These are phyloP conservation scores for Phytophthora ramorum DNA, from an alignment of 352 stramenopile genomes.

Conservation along the genomic window DNA sequence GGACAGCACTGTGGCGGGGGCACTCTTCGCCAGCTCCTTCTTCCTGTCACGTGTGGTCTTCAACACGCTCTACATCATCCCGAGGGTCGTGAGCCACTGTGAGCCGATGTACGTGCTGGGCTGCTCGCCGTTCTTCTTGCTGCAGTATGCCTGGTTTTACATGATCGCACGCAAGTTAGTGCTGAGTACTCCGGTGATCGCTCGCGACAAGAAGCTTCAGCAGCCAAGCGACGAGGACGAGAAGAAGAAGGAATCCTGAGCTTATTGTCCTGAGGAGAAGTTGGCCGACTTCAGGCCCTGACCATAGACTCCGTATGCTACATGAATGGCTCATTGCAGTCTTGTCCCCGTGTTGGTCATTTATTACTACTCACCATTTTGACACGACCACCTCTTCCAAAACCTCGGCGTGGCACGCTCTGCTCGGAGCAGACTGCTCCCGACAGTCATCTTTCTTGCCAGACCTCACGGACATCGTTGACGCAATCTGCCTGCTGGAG, in stretches of 20 bases:
- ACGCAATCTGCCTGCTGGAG: too few species aligned
- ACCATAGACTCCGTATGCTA: background rate
- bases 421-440: too few species aligned
- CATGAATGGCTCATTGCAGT: background rate
- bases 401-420: too few species aligned
- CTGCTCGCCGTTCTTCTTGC: conserved; percentile 69
- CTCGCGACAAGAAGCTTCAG: conserved; percentile 6
- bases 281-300: background rate
- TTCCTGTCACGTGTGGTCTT: conserved; percentile 76
- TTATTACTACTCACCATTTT: too few species aligned
- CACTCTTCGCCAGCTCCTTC: conserved; percentile 66
- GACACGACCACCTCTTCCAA: background rate
- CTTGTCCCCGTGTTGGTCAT: too few species aligned
- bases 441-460: too few species aligned
- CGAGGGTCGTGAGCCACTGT: conserved; percentile 48
- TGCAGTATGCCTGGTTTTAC: conserved; percentile 82
- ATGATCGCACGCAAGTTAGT: conserved; percentile 75
- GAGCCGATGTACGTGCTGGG: conserved; percentile 60
- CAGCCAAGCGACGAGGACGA: conserved; percentile 1
- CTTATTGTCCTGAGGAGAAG: background rate
- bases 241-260: conserved; percentile 30
- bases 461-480: too few species aligned
- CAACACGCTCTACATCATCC: conserved; percentile 74
- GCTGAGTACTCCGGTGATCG: conserved; percentile 3
- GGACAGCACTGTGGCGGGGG: conserved; percentile 58